A percentile compares a stretch with the other conserved stretches of the same genome.
phyloP scores from a whole-genome alignment of 331 rosid species.

The Saraca asoca region DNA sequence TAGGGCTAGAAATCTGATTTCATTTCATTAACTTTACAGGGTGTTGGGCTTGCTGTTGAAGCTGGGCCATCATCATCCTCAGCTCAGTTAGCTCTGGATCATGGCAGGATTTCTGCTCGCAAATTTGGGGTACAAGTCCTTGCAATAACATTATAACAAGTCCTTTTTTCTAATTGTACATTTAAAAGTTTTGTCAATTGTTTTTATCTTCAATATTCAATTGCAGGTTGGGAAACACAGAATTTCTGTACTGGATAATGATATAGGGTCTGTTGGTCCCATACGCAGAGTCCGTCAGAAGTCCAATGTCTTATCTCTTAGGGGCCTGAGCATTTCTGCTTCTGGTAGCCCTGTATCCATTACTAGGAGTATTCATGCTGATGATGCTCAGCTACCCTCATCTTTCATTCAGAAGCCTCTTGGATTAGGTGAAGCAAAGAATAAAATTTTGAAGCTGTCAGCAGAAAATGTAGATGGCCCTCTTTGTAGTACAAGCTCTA shows the following conservation, averaged over 20 bases:
- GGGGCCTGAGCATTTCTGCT: conserved; percentile 54
- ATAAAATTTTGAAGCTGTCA: conserved; percentile 38
- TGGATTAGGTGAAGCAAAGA: conserved; percentile 40
- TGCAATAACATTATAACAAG: conserved; percentile 10
- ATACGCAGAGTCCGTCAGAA: conserved; percentile 77
- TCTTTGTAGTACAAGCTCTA: conserved; percentile 31
- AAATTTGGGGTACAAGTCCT: conserved; percentile 56
- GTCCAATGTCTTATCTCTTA: conserved; percentile 63
- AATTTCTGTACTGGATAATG: conserved; percentile 66
- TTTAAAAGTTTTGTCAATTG: conserved; percentile 12
- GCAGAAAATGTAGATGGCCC: conserved; percentile 40
- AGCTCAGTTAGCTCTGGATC: conserved; percentile 53
- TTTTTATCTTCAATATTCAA: conserved; percentile 1
- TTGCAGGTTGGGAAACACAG: conserved; percentile 68
- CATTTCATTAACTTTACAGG: conserved; percentile 44
- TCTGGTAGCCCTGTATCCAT: conserved; percentile 52
- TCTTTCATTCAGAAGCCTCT: conserved; percentile 48
- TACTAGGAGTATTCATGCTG: conserved; percentile 36
- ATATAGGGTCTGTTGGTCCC: conserved; percentile 81
- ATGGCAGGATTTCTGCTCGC: conserved; percentile 49
- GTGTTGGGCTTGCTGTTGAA: conserved; percentile 33
- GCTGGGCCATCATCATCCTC: conserved; percentile 58
- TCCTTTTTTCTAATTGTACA: conserved; percentile 14
- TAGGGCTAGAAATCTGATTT: conserved; percentile 8
- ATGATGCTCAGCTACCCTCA: conserved; percentile 44